A percentile compares a stretch with the other conserved stretches of the same genome.
phyloP scores from a whole-genome alignment of 176 grass and related monocot genomes.

The Themeda triandra region DNA sequence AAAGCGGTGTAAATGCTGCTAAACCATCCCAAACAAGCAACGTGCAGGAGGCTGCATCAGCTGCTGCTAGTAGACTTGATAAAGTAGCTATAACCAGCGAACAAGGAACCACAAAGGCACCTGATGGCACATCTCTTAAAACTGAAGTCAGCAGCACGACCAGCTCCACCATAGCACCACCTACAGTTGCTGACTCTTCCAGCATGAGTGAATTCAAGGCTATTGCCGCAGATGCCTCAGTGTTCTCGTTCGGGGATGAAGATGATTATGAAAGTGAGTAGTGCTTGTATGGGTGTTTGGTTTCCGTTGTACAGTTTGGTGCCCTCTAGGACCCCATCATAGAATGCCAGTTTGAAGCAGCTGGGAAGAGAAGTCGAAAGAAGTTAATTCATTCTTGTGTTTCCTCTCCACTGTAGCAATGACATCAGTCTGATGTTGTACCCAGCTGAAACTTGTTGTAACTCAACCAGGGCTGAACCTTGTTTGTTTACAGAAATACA shows the following conservation, averaged over 20 bases:
- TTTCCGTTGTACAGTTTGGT: slow-evolving; percentile 42
- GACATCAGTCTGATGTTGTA: slow-evolving; percentile 13
- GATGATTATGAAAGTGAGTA: slow-evolving; percentile 95
- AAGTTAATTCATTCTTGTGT: slow-evolving; percentile 46
- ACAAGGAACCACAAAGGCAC: slow-evolving; percentile 35
- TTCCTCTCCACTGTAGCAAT: slow-evolving; percentile 26
- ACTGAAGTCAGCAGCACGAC: slow-evolving; percentile 44
- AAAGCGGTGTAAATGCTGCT: slow-evolving; percentile 25
- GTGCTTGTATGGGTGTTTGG: neutral
- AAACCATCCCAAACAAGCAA: slow-evolving; percentile 52
- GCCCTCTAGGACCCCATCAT: slow-evolving; percentile 13
- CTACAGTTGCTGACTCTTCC: slow-evolving; percentile 35
- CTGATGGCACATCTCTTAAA: slow-evolving; percentile 38
- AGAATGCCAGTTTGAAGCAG: slow-evolving; percentile 1
- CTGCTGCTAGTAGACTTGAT: slow-evolving; percentile 40
- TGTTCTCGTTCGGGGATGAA: slow-evolving; percentile 92
- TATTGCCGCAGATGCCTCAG: slow-evolving; percentile 85
- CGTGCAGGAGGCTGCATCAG: slow-evolving; percentile 27
- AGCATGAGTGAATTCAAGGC: slow-evolving; percentile 93
- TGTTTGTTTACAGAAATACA: neutral
- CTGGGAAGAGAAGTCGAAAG: neutral
- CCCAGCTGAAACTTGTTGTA: slow-evolving; percentile 30
- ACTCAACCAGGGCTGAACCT: slow-evolving; percentile 10
- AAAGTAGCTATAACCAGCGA: slow-evolving; percentile 52
- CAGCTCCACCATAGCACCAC: slow-evolving; percentile 11